Base-by-base conservation (phyloP, 2,329 filamentous ascomycete genomes). In the Paraphaeosphaeria minitans region DNA sequence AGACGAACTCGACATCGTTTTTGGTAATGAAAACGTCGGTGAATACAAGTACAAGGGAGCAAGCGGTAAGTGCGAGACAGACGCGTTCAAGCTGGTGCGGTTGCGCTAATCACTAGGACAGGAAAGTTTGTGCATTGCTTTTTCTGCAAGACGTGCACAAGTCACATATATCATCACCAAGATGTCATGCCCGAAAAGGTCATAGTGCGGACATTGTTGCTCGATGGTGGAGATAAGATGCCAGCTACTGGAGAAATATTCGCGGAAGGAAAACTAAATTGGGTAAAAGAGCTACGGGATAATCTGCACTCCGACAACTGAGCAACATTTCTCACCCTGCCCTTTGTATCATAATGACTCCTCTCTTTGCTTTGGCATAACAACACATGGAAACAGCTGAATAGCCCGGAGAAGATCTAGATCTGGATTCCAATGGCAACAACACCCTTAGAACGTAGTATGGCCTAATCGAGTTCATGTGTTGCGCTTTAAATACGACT, bases 91-190 rank as follows among this genome's bases (percentile, higher is more conserved):
- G 24, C 14, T 48, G 31, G 35, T 42, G 35, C 6, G 33, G 8
- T 42, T 3, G 42, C 33, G 50, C 37, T 60, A 53, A 53, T 27
- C 16, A n/a, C 31, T 13, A n/a, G 21, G 31, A 50, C n/a, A 65
- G 68, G 70, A 22, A 77, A 75, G 49, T 66, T 68, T 45, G 74
- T 78, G 29, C 64, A 70, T 51, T 79, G 77, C 61, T 77, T 69
- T 59, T 77, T 75, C 56, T 79, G 76, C 57, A 61, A 65, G 19
- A 75, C 64, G 4, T 79, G 76, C 61, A 79, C 77, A 5, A 73
- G 67, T 45, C 76, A 78, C 57, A 71, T 78, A n/a, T 78, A 77
- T 49, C 76, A 78, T 56, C 71, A 76, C 42, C 77, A 77, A 57
- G 73, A 75, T 46, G 72, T 71, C 10, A 77, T 78, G 74, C 74